These are phyloP conservation scores for Anthoceros angustus DNA, from an alignment of 225 moss, liverwort and hornwort genomes.

Conservation along the genomic window DNA sequence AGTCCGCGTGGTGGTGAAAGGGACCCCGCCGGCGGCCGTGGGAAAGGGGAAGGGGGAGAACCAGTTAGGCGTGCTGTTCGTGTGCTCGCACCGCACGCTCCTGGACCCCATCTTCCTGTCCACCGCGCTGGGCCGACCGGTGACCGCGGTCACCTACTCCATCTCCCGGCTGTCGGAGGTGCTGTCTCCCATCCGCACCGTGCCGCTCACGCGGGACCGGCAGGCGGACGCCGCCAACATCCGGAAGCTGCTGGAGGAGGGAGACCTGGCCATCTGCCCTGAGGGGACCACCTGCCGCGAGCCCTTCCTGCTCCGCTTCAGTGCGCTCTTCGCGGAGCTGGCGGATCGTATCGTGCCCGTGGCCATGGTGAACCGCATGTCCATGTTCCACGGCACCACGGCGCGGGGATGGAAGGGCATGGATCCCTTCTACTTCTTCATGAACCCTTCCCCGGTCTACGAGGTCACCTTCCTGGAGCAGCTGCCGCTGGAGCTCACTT, in stretches of 20 bases:
- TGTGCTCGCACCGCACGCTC: constrained; percentile 59
- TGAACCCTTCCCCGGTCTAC: constrained; percentile 43
- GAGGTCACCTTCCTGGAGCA: constrained; percentile 57
- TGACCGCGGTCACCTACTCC: constrained; percentile 76
- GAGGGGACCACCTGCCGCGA: constrained; percentile 91
- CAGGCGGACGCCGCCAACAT: constrained; percentile 54
- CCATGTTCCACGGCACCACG: constrained; percentile 85
- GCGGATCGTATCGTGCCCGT: constrained; percentile 66
- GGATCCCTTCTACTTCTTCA: constrained; percentile 82
- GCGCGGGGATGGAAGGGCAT: constrained; percentile 83
- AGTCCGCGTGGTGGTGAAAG: constrained; percentile 21
- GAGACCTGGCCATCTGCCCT: constrained; percentile 66
- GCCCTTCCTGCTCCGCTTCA: constrained; percentile 74
- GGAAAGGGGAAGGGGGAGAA: constrained; percentile 8
- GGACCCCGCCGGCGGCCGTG: constrained; percentile 16
- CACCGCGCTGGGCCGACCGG: constrained; percentile 35
- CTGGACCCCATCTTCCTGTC: constrained; percentile 61
- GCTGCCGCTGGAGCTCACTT: constrained; percentile 46
- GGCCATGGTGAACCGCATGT: constrained; percentile 42
- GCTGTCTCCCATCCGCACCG: constrained; percentile 66
- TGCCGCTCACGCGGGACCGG: constrained; percentile 50
- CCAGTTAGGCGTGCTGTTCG: constrained; percentile 28
- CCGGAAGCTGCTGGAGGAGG: constrained; percentile 39
- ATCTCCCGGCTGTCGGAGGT: constrained; percentile 51
- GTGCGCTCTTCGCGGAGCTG: constrained; percentile 72